Percentiles rank a stretch among this genome's conserved stretches.
Evolutionary conservation across 768 basidiomycete genomes (phyloP).

Genomic region (Suillus paluster): DNA sequence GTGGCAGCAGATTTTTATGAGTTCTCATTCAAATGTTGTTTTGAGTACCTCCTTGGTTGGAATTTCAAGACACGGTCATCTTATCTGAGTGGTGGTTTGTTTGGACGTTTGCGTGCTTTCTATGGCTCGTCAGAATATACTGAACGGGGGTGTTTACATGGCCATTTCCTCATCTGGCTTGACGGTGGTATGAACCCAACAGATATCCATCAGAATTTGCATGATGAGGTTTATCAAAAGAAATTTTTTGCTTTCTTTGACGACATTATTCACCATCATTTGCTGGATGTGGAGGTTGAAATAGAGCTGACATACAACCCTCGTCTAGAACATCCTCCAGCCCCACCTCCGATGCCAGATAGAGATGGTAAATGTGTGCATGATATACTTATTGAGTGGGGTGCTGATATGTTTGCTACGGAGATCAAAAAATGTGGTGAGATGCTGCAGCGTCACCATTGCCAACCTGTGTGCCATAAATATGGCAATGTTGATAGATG

Average conservation of each 20-base stretch:
- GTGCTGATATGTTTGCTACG: conserved; percentile 13
- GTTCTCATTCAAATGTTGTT: conserved; percentile 26
- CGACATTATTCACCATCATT: conserved; percentile 34
- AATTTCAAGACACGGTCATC: conserved; percentile 20
- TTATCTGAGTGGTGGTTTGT: conserved; percentile 27
- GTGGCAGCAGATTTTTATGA: conserved; percentile 8
- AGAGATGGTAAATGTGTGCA: too few species aligned
- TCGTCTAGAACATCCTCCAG: conserved; percentile 25
- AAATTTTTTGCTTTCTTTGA: conserved; percentile 38
- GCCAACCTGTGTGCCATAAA: conserved; percentile 32
- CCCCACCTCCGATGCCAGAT: not conserved
- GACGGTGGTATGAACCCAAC: conserved; percentile 35
- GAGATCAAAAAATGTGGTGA: conserved; percentile 29
- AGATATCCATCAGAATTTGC: conserved; percentile 30
- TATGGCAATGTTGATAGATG: conserved; percentile 32
- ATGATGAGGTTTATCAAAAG: conserved; percentile 6
- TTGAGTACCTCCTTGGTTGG: conserved; percentile 35
- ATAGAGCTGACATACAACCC: conserved; percentile 26
- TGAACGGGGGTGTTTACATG: conserved; percentile 32
- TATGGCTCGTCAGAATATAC: conserved; percentile 34
- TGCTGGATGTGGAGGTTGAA: conserved; percentile 28
- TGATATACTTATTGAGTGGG: conserved; percentile 9
- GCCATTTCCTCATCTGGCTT: conserved; percentile 37
- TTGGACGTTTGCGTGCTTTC: conserved; percentile 34
- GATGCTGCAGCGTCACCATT: conserved; percentile 22